These are phyloP conservation scores for Xerocomus tenax DNA, from an alignment of 1,284 basidiomycete genomes.

Conservation along the genomic window DNA sequence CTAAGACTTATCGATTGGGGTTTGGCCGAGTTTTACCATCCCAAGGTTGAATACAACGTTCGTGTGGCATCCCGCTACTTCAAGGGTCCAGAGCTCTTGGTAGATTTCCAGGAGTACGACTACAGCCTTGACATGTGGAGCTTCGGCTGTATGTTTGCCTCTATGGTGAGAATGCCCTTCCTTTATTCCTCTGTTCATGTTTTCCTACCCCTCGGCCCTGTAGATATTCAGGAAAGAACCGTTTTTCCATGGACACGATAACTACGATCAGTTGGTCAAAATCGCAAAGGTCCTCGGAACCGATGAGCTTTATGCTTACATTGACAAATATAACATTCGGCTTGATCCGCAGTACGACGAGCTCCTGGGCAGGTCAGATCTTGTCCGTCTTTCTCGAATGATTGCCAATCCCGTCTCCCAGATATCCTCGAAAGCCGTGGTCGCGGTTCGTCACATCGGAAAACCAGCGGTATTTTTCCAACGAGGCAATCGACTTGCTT, in stretches of 20 bases:
- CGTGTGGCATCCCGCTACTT: constrained; percentile 96
- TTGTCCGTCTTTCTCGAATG: not conserved
- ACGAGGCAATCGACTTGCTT: constrained; percentile 93
- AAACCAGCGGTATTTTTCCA: constrained; percentile 95
- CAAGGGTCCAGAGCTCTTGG: constrained; percentile 94
- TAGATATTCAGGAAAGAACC: constrained; percentile 99
- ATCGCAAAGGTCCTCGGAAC: constrained; percentile 97
- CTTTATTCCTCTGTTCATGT: not conserved
- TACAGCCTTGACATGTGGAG: constrained; percentile 98
- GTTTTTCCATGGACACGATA: constrained; percentile 99
- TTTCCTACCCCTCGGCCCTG: constrained; percentile 6
- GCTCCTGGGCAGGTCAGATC: constrained; percentile 62
- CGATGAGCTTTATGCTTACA: constrained; percentile 84
- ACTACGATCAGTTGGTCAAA: constrained; percentile 97
- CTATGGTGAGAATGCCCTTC: constrained; percentile 62
- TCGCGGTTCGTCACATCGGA: constrained; percentile 88
- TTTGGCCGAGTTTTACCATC: constrained; percentile 96
- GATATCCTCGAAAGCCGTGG: constrained; percentile 92
- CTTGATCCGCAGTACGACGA: constrained; percentile 88
- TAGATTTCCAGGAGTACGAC: constrained; percentile 98
- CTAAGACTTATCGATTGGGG: constrained; percentile 98
- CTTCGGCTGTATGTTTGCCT: constrained; percentile 96
- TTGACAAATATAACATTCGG: constrained; percentile 91
- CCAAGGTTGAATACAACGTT: constrained; percentile 96
- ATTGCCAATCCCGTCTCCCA: constrained; percentile 24